These are phyloP conservation scores for Centrapalus pauciflorus DNA, from an alignment of 129 eudicot genomes.

Conservation along the genomic window DNA sequence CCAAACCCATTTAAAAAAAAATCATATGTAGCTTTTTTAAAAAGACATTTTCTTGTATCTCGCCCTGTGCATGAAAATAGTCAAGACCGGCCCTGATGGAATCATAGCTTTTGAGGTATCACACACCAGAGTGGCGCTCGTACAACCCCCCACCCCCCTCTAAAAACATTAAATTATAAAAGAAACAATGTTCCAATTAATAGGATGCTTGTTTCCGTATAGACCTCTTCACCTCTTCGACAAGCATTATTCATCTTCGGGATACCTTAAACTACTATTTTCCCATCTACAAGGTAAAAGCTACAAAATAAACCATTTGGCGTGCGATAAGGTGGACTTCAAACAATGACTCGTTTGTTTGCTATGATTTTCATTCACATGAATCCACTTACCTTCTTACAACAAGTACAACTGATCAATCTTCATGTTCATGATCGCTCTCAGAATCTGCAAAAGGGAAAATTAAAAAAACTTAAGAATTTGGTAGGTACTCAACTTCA, in stretches of 20 bases:
- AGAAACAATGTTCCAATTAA: too few relatives aligned
- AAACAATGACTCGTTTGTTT: not conserved
- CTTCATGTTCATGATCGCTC: conserved; percentile 76
- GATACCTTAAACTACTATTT: not conserved
- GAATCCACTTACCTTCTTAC: conserved; percentile 16
- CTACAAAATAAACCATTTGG: not conserved
- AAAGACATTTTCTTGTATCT: too few relatives aligned
- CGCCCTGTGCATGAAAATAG: too few relatives aligned
- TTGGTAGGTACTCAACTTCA: not conserved
- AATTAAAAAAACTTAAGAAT: not conserved
- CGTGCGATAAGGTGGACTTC: not conserved
- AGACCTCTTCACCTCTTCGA: not conserved
- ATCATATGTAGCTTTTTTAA: too few relatives aligned
- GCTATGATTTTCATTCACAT: not conserved
- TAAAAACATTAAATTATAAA: too few relatives aligned
- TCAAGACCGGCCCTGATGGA: too few relatives aligned
- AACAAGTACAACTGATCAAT: conserved; percentile 36
- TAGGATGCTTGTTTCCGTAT: not conserved
- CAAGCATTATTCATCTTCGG: not conserved
- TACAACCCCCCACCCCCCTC: too few relatives aligned
- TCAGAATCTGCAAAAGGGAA: conserved; percentile 65
- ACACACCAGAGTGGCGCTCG: too few relatives aligned
- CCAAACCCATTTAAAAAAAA: too few relatives aligned
- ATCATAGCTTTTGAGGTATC: too few relatives aligned
- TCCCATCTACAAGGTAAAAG: not conserved